phyloP scores from a whole-genome alignment of 2,329 filamentous ascomycete genomes.

The Fulvia fulva region DNA sequence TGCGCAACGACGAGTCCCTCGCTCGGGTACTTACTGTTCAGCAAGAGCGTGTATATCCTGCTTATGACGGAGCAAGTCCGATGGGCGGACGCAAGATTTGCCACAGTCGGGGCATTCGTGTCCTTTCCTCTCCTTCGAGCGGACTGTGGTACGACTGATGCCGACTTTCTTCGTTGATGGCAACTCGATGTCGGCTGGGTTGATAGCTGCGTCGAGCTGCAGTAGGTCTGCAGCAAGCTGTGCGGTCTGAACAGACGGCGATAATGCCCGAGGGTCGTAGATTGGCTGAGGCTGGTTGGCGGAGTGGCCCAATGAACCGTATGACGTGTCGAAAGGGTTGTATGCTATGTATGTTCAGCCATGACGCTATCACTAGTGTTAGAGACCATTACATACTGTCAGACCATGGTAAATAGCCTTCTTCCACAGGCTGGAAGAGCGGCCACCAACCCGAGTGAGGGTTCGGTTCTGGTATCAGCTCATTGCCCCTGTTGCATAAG shows the following conservation, averaged over 20 bases:
- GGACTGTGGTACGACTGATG: background rate
- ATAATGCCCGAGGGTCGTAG: background rate
- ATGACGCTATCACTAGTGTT: background rate
- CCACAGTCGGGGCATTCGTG: constrained; percentile 1
- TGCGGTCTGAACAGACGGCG: background rate
- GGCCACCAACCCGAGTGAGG: background rate
- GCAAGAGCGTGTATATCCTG: constrained; percentile 2
- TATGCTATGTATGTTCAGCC: background rate
- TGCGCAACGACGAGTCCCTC: background rate
- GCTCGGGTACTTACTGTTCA: background rate
- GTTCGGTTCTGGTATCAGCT: background rate
- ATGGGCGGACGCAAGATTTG: constrained; percentile 2
- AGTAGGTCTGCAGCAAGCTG: background rate
- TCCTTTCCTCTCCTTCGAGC: background rate
- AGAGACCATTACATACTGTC: background rate
- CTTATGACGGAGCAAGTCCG: constrained; percentile 3
- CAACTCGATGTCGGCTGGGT: background rate
- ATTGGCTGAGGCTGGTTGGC: background rate
- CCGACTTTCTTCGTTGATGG: background rate
- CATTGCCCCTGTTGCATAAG: background rate
- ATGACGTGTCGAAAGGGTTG: background rate
- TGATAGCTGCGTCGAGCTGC: background rate
- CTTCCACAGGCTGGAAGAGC: background rate
- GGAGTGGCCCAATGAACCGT: background rate
- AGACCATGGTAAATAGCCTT: background rate